phyloP scores from a whole-genome alignment of 1,284 basidiomycete species.

The Laetiporus sulphureus region DNA sequence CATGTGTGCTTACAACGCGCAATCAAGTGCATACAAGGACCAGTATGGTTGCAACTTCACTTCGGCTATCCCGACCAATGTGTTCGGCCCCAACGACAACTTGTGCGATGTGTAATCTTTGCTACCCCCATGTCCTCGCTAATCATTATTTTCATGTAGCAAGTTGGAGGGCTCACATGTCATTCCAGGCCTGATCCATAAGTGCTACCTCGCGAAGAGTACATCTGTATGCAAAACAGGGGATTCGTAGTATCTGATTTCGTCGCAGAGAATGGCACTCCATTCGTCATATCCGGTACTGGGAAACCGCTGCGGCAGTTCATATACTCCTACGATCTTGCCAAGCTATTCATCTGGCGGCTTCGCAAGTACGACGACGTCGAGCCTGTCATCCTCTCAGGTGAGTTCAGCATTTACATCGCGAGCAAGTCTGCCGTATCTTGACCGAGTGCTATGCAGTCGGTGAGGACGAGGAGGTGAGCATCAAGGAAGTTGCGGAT shows the following conservation, averaged over 20 bases:
- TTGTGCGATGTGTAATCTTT: constrained; percentile 38
- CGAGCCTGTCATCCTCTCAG: constrained; percentile 84
- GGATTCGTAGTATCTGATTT: too few relatives aligned
- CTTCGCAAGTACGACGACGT: constrained; percentile 83
- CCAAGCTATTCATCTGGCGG: constrained; percentile 90
- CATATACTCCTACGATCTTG: constrained; percentile 90
- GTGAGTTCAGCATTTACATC: constrained; percentile 31
- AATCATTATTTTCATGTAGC: constrained; percentile 30
- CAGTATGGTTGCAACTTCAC: constrained; percentile 89
- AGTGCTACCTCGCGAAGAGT: constrained; percentile 86
- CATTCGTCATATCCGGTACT: constrained; percentile 78
- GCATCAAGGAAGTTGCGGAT: constrained; percentile 80
- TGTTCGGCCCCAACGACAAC: constrained; percentile 83
- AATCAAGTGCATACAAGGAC: constrained; percentile 77
- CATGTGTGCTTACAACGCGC: neutral
- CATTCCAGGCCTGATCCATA: constrained; percentile 86
- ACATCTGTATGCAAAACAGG: too few relatives aligned
- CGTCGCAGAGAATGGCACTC: constrained; percentile 72
- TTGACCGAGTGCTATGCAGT: constrained; percentile 35
- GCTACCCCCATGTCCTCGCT: neutral
- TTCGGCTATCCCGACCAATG: constrained; percentile 88
- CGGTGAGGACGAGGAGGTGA: constrained; percentile 85
- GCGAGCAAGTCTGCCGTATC: neutral
- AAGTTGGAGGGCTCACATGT: constrained; percentile 85
- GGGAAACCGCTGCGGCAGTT: constrained; percentile 89